Evolutionary conservation across 1,284 basidiomycete species (phyloP), one percentile per base, ranked within the genome.

Genomic region (Cutaneotrichosporon dermatis): DNA sequence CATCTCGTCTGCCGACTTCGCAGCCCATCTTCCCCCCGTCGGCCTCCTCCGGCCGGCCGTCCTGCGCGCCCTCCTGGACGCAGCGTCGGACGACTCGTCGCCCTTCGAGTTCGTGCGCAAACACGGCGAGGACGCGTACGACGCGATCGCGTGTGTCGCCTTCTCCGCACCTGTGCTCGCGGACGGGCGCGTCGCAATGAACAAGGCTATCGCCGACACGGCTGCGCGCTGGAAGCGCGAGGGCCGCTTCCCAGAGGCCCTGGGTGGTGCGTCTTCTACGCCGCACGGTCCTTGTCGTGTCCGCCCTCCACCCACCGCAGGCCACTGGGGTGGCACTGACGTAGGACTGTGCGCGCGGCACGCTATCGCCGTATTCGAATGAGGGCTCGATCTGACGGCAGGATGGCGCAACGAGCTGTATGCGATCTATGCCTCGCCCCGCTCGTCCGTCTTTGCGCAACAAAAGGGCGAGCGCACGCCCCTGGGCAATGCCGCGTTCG

Each of bases 371-470:
- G 25, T 25, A 25, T 25, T 25, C 25, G 25, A 25, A 8, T 44
- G 16, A 35, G 41, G n/a, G 9, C 37, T 33, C n/a, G 33, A 35
- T 11, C 48, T 58, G 45, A 60, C 48, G n/a, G 3, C 56, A 76
- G 80, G 92, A 59, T 96, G 93, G 92, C 81, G 92, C 53, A 80
- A 83, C 57, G 92, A 97, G 80, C 76, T 85, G 71, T 96, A 94
- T 75, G 83, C 89, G 34, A 82, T 95, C 53, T 94, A 92, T 76
- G 83, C 80, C 6, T 83, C 88, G 56, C 86, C 88, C 6, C 50
- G 58, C 25, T 73, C 67, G 6, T 59, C 63, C 13, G 69, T 59
- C 1, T 86, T 90, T 69, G 61, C 69, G 37, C 61, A 66, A 5
- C 54, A 39, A 9, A 3, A 42, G 7, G 16, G 42, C 5, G 33